A percentile compares a stretch with the other conserved stretches of the same genome.
These are phyloP conservation scores for Leucocoprinus leucothites DNA, from an alignment of 768 basidiomycete species.

Conservation along the genomic window DNA sequence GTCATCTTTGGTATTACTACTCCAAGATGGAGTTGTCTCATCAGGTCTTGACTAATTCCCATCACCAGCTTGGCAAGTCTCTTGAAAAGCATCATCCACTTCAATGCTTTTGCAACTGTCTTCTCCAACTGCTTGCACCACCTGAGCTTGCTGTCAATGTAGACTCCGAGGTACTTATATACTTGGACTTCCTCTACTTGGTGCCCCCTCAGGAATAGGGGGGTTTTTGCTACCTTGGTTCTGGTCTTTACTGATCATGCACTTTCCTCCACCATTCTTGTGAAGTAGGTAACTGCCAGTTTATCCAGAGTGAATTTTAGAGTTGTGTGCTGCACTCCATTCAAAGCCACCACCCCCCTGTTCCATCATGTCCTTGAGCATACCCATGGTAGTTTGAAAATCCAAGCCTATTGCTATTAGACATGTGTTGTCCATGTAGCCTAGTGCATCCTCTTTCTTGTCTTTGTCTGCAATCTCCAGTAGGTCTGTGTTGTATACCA, in stretches of 20 bases:
- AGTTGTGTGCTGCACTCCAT: constrained; percentile 26
- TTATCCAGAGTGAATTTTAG: constrained; percentile 29
- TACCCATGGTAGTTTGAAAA: constrained; percentile 19
- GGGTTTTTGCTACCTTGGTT: neutral
- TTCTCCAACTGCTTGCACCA: constrained; percentile 13
- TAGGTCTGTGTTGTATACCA: constrained; percentile 24
- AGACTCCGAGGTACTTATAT: constrained; percentile 26
- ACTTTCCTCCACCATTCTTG: neutral
- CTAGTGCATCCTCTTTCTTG: constrained; percentile 16
- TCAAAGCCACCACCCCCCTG: constrained; percentile 20
- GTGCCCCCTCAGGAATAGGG: constrained; percentile 8
- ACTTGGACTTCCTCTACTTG: constrained; percentile 12
- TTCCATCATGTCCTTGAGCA: constrained; percentile 24
- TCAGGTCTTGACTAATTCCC: constrained; percentile 17
- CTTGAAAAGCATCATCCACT: constrained; percentile 15
- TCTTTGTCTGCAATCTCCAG: constrained; percentile 8
- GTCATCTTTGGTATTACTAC: constrained; percentile 23
- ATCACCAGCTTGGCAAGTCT: constrained; percentile 11
- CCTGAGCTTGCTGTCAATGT: constrained; percentile 19
- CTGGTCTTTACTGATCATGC: neutral
- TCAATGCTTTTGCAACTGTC: constrained; percentile 14
- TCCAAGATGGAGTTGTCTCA: constrained; percentile 21
- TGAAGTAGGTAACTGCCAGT: constrained; percentile 24
- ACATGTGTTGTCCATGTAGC: constrained; percentile 28
- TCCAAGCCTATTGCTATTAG: constrained; percentile 20